Evolutionary conservation across 257 asterid genomes (phyloP), one percentile per base, ranked within the genome.

Genomic region (Capsicum rhomboideum): DNA sequence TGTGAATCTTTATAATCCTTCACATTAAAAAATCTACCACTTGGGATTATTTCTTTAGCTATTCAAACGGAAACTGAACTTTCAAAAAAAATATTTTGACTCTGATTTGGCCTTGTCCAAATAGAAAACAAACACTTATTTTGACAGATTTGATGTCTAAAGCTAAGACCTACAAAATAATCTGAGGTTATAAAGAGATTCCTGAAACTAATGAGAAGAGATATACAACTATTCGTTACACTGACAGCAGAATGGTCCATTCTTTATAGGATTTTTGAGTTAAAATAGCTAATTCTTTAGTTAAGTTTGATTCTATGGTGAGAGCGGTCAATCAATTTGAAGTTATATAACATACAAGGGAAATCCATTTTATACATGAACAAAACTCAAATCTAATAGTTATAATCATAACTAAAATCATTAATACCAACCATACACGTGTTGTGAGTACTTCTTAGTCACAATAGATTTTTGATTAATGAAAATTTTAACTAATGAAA

Each of bases 1-100:
- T 80, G 11, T 59, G 40, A 21, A 23, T 13, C 74, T 59, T 42
- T 52, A 34, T 11, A 79, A 34, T 20, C 83, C 2, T 59, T 16
- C 75, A 42, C 75, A 61, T 37, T 81, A 23, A 6, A 44, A 53
- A 53, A 66, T 81, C 88, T 78, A 49, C 83, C 67, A 83, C 14
- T 59, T 80, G 78, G 85, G 50, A 10, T 1, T 40, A 52, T 37
- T 34, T 1, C 78, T 10, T 66, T 31, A 8, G 23, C 75, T 16
- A 66, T 71, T 72, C n/a, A 55, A 42, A 40, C 17, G n/a, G 9
- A 21, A 12, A 72, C 40, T 13, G 8, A 21, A 44, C 58, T 72
- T 72, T 6, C 40, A n/a, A 72, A 44, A 72, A 44, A 21, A 58
- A 13, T 44, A 58, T 74, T 6, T 23, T 23, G 58, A 72, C 80